A percentile compares a stretch with the other conserved stretches of the same genome.
Conservation (phyloP, 192 early-diverging fungal species). For the Podila horticola region DNA sequence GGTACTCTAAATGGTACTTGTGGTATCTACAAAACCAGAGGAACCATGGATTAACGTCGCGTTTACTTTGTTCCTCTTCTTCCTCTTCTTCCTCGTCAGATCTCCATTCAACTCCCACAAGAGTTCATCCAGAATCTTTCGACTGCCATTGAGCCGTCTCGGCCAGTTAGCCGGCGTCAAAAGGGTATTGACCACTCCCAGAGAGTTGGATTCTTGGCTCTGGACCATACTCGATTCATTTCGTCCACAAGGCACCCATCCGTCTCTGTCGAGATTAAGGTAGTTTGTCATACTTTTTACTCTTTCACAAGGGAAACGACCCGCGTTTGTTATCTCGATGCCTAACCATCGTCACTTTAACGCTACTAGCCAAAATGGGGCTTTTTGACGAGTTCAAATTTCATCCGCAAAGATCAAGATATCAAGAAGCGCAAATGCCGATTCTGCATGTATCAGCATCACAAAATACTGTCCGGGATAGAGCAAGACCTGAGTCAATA, state of each 20-base stretch:
- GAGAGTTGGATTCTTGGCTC: conserved; percentile 52
- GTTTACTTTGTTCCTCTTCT: conserved; percentile 1
- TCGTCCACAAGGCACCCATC: conserved; percentile 14
- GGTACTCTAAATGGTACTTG: background rate
- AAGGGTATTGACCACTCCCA: conserved; percentile 59
- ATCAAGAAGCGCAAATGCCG: conserved; percentile 73
- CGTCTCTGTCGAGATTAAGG: conserved; percentile 68
- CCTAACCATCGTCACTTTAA: background rate
- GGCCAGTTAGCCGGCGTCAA: conserved; percentile 57
- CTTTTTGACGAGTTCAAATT: conserved; percentile 63
- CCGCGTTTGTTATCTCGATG: no score
- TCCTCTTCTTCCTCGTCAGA: conserved; percentile 12
- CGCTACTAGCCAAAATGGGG: conserved; percentile 75
- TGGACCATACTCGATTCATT: conserved; percentile 55
- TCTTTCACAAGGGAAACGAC: background rate
- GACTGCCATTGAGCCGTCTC: conserved; percentile 21
- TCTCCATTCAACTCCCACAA: conserved; percentile 33
- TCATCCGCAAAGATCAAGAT: conserved; percentile 39
- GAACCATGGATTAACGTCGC: background rate
- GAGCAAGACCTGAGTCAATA: conserved; percentile 51
- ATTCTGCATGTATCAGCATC: conserved; percentile 81
- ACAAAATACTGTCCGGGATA: conserved; percentile 51
- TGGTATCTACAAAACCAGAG: no score
- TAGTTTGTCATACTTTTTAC: background rate
- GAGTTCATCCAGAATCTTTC: conserved; percentile 56